Percentiles rank a stretch among this genome's conserved stretches.
These are phyloP conservation scores for Debaryomycetaceae sp. DNA, from an alignment of 1,139 yeast species.

Conservation along the genomic window DNA sequence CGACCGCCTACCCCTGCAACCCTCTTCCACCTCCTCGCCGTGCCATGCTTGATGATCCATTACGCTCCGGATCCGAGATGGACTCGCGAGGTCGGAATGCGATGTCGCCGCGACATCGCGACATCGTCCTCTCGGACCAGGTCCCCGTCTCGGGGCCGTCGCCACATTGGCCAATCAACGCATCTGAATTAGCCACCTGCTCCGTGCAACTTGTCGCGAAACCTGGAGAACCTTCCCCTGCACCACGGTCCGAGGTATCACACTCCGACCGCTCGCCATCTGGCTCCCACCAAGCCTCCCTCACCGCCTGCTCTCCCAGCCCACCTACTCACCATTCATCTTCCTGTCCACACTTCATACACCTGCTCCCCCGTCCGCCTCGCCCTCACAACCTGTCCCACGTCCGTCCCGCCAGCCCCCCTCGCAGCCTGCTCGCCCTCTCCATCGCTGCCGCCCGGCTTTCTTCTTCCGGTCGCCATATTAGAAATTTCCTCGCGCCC, in stretches of 20 bases:
- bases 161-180: neutral
- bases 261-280: neutral
- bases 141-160: neutral
- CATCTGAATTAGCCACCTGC: neutral
- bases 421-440: too few species aligned
- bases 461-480: constrained; percentile 5
- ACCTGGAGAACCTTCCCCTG: neutral
- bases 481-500: constrained; percentile 15
- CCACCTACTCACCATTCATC: neutral
- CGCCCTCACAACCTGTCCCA: neutral
- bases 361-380: neutral
- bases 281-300: neutral
- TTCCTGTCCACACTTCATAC: neutral
- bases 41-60: too few species aligned
- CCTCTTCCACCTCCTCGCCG: too few species aligned
- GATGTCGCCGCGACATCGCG: neutral
- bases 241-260: neutral
- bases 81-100: neutral
- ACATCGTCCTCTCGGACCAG: neutral
- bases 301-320: neutral
- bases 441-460: neutral
- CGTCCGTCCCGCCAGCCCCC: neutral
- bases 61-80: neutral
- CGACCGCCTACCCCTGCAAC: too few species aligned
- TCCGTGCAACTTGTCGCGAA: neutral